Conservation (phyloP, 352 stramenopile genomes). For the Globisporangium viniferum region DNA sequence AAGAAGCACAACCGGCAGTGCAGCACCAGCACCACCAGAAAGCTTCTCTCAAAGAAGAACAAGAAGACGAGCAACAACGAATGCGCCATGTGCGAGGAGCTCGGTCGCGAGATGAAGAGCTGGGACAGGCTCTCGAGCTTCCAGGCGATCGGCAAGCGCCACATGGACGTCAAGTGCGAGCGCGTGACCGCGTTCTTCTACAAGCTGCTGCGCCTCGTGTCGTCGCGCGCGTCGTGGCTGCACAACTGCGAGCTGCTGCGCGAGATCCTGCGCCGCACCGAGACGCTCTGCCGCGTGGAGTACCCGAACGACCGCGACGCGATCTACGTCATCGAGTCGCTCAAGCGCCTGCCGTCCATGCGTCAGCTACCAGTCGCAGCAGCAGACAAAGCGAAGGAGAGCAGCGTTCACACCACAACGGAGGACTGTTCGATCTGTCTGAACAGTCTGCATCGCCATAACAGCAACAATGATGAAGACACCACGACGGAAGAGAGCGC, state of each 20-base stretch:
- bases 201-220: constrained; percentile 41
- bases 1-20: constrained; percentile 27
- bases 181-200: constrained; percentile 45
- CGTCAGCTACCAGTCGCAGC: constrained; percentile 1
- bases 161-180: constrained; percentile 50
- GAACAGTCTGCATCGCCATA: constrained; percentile 15
- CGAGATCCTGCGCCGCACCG: constrained; percentile 44
- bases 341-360: constrained; percentile 28
- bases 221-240: constrained; percentile 35
- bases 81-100: constrained; percentile 44
- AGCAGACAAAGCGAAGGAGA: background rate
- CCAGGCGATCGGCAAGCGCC: constrained; percentile 37
- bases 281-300: constrained; percentile 45
- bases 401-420: background rate
- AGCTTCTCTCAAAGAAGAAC: constrained; percentile 9
- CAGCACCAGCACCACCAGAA: background rate
- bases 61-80: constrained; percentile 8
- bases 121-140: constrained; percentile 41
- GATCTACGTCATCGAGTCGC: constrained; percentile 36
- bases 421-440: constrained; percentile 64
- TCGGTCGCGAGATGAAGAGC: constrained; percentile 34
- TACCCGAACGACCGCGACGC: constrained; percentile 46
- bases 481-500: background rate
- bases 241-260: constrained; percentile 45
- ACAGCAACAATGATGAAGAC: constrained; percentile 8